phyloP scores from a whole-genome alignment of 1,284 basidiomycete genomes.

The Melampsora larici-populina region DNA sequence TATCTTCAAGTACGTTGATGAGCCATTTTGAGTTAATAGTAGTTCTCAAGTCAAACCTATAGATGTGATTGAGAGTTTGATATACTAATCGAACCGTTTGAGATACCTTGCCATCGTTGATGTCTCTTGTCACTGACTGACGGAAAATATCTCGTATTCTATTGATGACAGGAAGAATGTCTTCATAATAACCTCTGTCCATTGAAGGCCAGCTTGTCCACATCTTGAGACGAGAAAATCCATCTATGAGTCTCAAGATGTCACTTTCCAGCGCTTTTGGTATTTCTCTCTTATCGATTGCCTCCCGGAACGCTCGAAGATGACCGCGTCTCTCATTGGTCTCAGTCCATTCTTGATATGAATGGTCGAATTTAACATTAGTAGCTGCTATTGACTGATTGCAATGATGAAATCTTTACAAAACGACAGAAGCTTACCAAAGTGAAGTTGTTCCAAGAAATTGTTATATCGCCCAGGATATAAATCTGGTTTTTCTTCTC shows the following conservation, averaged over 20 bases:
- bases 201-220: neutral
- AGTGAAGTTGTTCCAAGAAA: conserved; percentile 9
- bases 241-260: neutral
- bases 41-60: neutral
- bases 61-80: neutral
- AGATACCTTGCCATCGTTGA: neutral
- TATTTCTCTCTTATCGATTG: neutral
- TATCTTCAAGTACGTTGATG: neutral
- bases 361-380: too few relatives aligned
- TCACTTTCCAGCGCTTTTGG: neutral
- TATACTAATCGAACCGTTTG: neutral
- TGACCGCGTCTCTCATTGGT: neutral
- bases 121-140: neutral
- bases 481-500: too few relatives aligned
- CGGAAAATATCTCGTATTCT: neutral
- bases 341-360: neutral
- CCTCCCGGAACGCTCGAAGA: neutral
- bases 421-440: neutral
- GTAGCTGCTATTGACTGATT: too few relatives aligned
- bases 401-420: too few relatives aligned
- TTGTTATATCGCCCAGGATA: neutral
- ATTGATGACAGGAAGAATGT: neutral
- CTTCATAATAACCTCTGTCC: conserved; percentile 3
- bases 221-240: neutral
- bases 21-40: neutral